phyloP scores from a whole-genome alignment of 345 rosid species.

The Eucalyptus polybractea region DNA sequence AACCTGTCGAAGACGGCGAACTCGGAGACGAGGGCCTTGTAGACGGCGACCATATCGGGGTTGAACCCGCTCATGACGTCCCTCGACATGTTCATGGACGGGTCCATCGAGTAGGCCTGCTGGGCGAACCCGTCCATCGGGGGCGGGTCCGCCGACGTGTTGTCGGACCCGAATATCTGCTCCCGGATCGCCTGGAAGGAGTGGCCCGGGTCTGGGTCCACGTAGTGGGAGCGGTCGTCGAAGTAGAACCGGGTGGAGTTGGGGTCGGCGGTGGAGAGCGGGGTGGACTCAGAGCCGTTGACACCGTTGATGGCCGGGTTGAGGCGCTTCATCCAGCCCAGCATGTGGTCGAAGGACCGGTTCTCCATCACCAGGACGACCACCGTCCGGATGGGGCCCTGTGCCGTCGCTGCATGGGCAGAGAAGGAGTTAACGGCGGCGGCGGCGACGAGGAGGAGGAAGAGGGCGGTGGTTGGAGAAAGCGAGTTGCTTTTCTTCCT shows the following conservation, averaged over 20 bases:
- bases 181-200: conserved; percentile 89
- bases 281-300: conserved; percentile 59
- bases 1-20: conserved; percentile 86
- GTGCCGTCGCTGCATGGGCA: background rate
- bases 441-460: background rate
- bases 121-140: conserved; percentile 92
- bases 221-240: conserved; percentile 44
- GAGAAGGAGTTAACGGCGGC: background rate
- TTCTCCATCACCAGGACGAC: conserved; percentile 93
- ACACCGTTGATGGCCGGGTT: conserved; percentile 89
- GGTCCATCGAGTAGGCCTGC: conserved; percentile 57
- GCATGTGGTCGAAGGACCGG: conserved; percentile 93
- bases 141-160: conserved; percentile 48
- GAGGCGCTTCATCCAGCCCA: conserved; percentile 93
- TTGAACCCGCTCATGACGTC: conserved; percentile 79
- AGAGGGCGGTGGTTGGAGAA: background rate
- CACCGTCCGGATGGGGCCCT: conserved; percentile 46
- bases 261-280: conserved; percentile 32
- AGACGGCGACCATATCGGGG: conserved; percentile 74
- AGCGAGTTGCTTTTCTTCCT: background rate
- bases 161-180: conserved; percentile 72
- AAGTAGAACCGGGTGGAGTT: conserved; percentile 26
- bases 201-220: conserved; percentile 97
- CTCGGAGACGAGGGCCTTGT: conserved; percentile 60
- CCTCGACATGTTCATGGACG: conserved; percentile 36